phyloP scores from a whole-genome alignment of 768 basidiomycete genomes.

The Rubroboletus satanas region DNA sequence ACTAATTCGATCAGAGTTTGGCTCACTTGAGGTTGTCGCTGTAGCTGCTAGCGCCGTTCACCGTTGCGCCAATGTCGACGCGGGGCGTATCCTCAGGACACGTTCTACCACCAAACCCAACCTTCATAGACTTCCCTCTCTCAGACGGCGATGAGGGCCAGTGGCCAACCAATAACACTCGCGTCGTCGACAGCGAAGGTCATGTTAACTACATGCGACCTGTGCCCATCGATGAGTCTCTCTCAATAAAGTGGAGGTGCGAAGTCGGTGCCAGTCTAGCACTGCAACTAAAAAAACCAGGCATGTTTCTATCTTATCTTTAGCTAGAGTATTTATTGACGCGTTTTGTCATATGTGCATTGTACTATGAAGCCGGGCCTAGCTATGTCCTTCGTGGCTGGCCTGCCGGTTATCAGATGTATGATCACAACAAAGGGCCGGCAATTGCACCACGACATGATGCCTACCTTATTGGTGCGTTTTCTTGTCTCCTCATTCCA shows the following conservation, averaged over 20 bases:
- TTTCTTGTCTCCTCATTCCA: not conserved
- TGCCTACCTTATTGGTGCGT: slow-evolving; percentile 70
- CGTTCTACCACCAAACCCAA: slow-evolving; percentile 48
- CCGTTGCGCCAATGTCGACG: slow-evolving; percentile 20
- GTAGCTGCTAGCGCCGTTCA: not conserved
- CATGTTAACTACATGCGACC: slow-evolving; percentile 70
- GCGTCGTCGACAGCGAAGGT: slow-evolving; percentile 53
- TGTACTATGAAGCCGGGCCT: slow-evolving; percentile 30
- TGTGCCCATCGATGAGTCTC: slow-evolving; percentile 46
- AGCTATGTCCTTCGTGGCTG: slow-evolving; percentile 60
- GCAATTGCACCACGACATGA: slow-evolving; percentile 58
- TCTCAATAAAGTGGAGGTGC: slow-evolving; percentile 56
- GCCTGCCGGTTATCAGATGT: slow-evolving; percentile 68
- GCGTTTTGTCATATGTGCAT: not conserved
- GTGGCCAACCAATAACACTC: slow-evolving; percentile 58
- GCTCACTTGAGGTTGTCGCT: not conserved
- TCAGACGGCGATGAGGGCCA: slow-evolving; percentile 53
- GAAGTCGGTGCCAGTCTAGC: slow-evolving; percentile 42
- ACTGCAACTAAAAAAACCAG: slow-evolving; percentile 42
- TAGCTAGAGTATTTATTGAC: not conserved
- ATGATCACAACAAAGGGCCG: slow-evolving; percentile 70
- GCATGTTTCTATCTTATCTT: slow-evolving; percentile 35
- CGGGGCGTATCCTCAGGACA: slow-evolving; percentile 15
- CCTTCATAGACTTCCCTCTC: slow-evolving; percentile 54
- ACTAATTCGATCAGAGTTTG: slow-evolving; percentile 12